Conservation (phyloP, 257 asterid genomes). For the Catharanthus roseus region DNA sequence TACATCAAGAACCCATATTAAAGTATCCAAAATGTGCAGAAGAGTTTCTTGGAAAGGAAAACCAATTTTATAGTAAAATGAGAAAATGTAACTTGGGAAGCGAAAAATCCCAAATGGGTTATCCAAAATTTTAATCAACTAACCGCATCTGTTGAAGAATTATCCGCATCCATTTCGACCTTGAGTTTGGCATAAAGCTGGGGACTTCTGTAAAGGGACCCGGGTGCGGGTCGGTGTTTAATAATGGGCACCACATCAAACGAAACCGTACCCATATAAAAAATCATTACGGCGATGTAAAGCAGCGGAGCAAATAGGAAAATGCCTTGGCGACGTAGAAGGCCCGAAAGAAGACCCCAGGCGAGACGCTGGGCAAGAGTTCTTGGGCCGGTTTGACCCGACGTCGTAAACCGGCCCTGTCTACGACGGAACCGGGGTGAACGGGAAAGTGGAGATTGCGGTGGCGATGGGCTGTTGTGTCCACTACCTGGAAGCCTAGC, state of each 20-base stretch:
- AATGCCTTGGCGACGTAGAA: conserved; percentile 78
- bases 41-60: not conserved
- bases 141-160: conserved; percentile 85
- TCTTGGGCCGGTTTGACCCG: conserved; percentile 49
- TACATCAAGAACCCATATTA: not conserved
- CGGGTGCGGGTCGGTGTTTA: conserved; percentile 54
- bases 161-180: conserved; percentile 67
- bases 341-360: conserved; percentile 61
- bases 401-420: conserved; percentile 26
- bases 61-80: not conserved
- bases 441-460: conserved; percentile 80
- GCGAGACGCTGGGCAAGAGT: conserved; percentile 57
- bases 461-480: conserved; percentile 80
- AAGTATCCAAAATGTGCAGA: not conserved
- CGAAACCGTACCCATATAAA: conserved; percentile 92
- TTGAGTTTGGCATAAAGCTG: conserved; percentile 66
- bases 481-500: conserved; percentile 96
- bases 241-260: conserved; percentile 67
- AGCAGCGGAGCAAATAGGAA: conserved; percentile 83
- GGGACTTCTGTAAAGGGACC: conserved; percentile 87
- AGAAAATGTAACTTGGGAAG: not conserved
- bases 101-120: conserved; percentile 6
- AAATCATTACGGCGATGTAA: conserved; percentile 78
- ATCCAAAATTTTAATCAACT: conserved; percentile 19
- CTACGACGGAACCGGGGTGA: conserved; percentile 56